Conservation (phyloP, 257 asterid species). For the Handroanthus guayacan region DNA sequence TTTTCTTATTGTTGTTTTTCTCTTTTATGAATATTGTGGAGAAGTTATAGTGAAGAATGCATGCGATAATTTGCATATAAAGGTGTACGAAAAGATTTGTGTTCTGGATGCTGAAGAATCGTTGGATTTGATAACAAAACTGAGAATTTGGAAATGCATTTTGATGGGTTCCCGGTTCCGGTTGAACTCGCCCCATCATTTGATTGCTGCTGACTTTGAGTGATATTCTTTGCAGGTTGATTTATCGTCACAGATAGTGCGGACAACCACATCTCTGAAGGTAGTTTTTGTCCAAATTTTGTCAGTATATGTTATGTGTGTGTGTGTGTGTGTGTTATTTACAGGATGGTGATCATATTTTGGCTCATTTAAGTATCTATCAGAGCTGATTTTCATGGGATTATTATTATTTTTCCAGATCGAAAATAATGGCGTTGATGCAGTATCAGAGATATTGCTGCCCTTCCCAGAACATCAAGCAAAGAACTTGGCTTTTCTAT, state of each 20-base stretch:
- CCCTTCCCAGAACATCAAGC: conserved; percentile 75
- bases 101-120: conserved; percentile 20
- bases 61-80: conserved; percentile 1
- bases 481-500: conserved; percentile 66
- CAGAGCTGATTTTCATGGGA: conserved; percentile 16
- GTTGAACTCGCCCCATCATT: background rate
- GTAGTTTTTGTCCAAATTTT: conserved; percentile 41
- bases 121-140: conserved; percentile 6
- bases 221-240: conserved; percentile 73
- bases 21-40: background rate
- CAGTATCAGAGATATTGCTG: conserved; percentile 67
- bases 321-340: background rate
- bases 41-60: conserved; percentile 13
- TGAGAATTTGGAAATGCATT: conserved; percentile 4
- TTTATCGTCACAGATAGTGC: conserved; percentile 79
- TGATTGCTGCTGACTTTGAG: conserved; percentile 36
- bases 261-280: conserved; percentile 67
- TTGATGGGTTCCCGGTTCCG: background rate
- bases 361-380: conserved; percentile 1
- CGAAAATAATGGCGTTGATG: conserved; percentile 66
- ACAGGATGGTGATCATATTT: conserved; percentile 8
- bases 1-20: conserved; percentile 7
- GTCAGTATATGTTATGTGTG: conserved; percentile 16
- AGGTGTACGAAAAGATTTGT: background rate
- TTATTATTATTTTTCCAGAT: conserved; percentile 50